These are phyloP conservation scores for Fusarium lateritium DNA, from an alignment of 2,329 filamentous ascomycete genomes.

Conservation along the genomic window DNA sequence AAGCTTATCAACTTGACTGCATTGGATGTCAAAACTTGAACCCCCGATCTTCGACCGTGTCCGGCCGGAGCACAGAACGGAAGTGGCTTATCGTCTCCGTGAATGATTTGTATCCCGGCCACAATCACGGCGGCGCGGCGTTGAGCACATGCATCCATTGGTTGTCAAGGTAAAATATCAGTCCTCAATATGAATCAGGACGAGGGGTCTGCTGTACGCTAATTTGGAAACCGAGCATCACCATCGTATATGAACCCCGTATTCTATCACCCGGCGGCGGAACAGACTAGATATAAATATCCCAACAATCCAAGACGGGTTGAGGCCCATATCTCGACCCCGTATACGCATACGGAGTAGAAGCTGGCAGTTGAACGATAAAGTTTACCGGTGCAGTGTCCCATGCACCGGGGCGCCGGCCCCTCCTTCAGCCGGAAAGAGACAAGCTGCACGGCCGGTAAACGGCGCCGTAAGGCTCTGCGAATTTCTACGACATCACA, in stretches of 20 bases:
- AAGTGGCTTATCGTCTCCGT: constrained; percentile 17
- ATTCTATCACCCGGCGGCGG: not conserved
- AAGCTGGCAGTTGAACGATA: constrained; percentile 3
- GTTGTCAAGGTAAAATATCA: not conserved
- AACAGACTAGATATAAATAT: not conserved
- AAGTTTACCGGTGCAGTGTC: constrained; percentile 15
- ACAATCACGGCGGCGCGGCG: not conserved
- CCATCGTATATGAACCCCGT: not conserved
- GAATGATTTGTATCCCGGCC: not conserved
- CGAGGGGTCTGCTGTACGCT: not conserved
- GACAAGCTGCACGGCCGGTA: constrained; percentile 28
- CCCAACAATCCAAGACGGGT: not conserved
- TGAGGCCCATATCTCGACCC: no score
- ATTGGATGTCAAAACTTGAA: constrained; percentile 10
- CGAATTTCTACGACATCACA: constrained; percentile 34
- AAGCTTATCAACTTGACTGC: constrained; percentile 4
- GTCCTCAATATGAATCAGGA: not conserved
- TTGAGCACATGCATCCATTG: not conserved
- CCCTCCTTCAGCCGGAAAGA: constrained; percentile 41
- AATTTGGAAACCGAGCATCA: no score
- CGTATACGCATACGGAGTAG: not conserved
- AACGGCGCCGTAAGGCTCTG: constrained; percentile 31
- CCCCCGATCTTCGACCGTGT: constrained; percentile 3
- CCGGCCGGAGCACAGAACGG: constrained; percentile 28
- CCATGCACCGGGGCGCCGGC: constrained; percentile 37